Conservation (phyloP, 2,329 filamentous ascomycete genomes). For the Hypoxylon sp. region DNA sequence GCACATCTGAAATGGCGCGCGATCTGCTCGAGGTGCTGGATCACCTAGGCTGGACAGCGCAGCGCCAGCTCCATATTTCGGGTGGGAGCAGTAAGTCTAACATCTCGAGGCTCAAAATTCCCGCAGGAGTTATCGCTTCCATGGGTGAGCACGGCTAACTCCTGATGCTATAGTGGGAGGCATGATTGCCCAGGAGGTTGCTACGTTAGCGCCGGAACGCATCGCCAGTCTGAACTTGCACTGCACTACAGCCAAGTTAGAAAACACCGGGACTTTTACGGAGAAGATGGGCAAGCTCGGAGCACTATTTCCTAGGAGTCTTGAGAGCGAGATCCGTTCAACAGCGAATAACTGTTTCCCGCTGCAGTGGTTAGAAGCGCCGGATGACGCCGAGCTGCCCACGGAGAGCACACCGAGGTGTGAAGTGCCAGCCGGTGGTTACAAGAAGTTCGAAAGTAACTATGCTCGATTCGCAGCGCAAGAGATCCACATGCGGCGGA, state of each 20-base stretch:
- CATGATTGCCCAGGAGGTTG: slow-evolving; percentile 90
- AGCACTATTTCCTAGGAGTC: slow-evolving; percentile 76
- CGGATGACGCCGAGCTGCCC: slow-evolving; percentile 70
- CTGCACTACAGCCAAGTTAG: slow-evolving; percentile 71
- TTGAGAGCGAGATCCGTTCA: slow-evolving; percentile 75
- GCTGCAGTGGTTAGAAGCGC: slow-evolving; percentile 70
- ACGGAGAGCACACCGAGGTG: slow-evolving; percentile 57
- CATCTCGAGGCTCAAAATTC: too few species aligned
- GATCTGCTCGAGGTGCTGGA: slow-evolving; percentile 57
- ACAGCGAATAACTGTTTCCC: slow-evolving; percentile 77
- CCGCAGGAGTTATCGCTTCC: too few species aligned
- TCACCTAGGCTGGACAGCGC: slow-evolving; percentile 75
- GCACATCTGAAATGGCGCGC: slow-evolving; percentile 67
- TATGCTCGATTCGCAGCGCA: slow-evolving; percentile 85
- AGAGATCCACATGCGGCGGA: slow-evolving; percentile 78
- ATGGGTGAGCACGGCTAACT: too few species aligned
- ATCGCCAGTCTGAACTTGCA: slow-evolving; percentile 70
- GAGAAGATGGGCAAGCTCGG: slow-evolving; percentile 70
- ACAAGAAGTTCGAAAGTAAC: slow-evolving; percentile 77
- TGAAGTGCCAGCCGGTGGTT: slow-evolving; percentile 55
- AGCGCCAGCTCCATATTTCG: slow-evolving; percentile 72
- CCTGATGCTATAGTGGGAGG: slow-evolving; percentile 72
- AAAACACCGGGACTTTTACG: slow-evolving; percentile 70
- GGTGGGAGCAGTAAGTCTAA: slow-evolving; percentile 73
- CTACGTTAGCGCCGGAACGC: slow-evolving; percentile 64